Base-by-base conservation (phyloP, 2,329 filamentous ascomycete genomes). In the Macrophomina phaseolina region DNA sequence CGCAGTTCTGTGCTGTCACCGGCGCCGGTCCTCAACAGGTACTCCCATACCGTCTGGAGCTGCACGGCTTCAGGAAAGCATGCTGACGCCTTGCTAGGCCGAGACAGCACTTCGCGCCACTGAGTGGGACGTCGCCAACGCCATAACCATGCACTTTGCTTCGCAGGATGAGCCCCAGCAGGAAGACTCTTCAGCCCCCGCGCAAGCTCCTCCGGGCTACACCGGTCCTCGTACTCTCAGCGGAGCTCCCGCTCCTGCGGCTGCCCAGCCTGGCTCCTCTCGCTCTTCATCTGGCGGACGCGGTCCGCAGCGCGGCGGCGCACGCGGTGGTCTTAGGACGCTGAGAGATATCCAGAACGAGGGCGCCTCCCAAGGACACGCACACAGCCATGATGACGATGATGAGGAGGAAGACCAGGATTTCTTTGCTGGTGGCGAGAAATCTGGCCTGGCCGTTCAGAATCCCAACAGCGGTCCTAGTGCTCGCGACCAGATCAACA, bases 401-500 rank as follows among this genome's bases (percentile, higher is more conserved):
- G 83, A 89, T 1, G 86, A 89, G 34, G 82, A 86, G 42, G 85
- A 88, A 69, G 83, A 84, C 32, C 82, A 83, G 67, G 91, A 95
- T 74, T 81, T 94, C 69, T 95, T 94, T 77, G 90, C 92, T 23
- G 92, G 92, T 62, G 92, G 92, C 40, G 92, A 94, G 80, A 95
- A 95, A 84, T 94, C 91, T 36, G 88, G 87, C n/a, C 79, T 90
- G 32, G 88, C 88, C 6, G 88, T 90, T 66, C 86, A 90, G 74
- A 88, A 90, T 72, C 88, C 88, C 1, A 84, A 85, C 73, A 83
- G 86, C 53, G 68, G 62, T 5, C 77, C 76, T 64, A 66, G 55
- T 18, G 58, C 65, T 12, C 73, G 78, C 48, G 81, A 84, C 67
- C 81, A 83, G 67, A 84, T 84, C 74, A 78, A 80, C 70, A 83